A percentile compares a stretch with the other conserved stretches of the same genome.
phyloP scores from a whole-genome alignment of 148 eudicot species.

The Heliamphora exappendiculata region DNA sequence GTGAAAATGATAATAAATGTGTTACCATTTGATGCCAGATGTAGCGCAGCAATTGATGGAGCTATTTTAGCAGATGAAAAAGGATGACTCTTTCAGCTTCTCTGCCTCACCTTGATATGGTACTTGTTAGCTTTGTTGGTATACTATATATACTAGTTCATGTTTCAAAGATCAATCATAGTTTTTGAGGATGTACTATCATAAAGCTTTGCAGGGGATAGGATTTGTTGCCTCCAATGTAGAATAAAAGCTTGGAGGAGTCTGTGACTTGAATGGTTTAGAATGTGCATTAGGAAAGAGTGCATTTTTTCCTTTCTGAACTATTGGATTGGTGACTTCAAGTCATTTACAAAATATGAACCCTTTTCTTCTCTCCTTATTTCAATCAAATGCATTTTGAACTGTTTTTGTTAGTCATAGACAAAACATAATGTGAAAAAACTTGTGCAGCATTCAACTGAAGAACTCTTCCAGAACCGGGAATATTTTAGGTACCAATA shows the following conservation, averaged over 20 bases:
- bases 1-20: no score
- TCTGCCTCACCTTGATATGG: neutral
- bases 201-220: neutral
- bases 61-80: constrained; percentile 33
- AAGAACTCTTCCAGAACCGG: neutral
- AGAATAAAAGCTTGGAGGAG: neutral
- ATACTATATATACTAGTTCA: neutral
- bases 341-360: neutral
- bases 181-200: neutral
- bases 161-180: neutral
- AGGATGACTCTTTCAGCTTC: neutral
- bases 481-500: no score
- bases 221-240: neutral
- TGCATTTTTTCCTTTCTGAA: neutral
- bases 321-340: neutral
- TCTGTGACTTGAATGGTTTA: neutral
- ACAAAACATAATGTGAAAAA: no score
- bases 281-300: neutral
- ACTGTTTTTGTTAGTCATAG: neutral
- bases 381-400: neutral
- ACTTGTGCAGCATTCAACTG: neutral
- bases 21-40: constrained; percentile 40
- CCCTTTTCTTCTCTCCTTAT: neutral
- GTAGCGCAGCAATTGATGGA: constrained; percentile 69
- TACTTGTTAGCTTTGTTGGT: neutral